Evolutionary conservation across 129 eudicot genomes (phyloP).

Genomic region (Dittrichia graveolens): DNA sequence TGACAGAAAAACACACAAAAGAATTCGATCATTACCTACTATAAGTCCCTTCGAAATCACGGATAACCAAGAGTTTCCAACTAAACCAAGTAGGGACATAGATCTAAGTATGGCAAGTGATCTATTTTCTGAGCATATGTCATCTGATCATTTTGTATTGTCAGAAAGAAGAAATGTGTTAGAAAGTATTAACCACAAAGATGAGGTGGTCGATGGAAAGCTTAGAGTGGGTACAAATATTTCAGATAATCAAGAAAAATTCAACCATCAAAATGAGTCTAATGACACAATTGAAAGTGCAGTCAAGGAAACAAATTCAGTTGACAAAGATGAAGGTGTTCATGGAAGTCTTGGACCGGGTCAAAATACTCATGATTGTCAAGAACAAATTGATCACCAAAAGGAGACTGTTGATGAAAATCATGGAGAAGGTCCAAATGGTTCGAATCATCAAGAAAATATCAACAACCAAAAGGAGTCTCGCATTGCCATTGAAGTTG

Average conservation of each 20-base stretch:
- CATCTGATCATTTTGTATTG: constrained; percentile 11
- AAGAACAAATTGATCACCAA: constrained; percentile 18
- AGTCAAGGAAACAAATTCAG: constrained; percentile 15
- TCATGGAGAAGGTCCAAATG: constrained; percentile 8
- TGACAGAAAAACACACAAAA: constrained; percentile 31
- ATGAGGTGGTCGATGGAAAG: constrained; percentile 25
- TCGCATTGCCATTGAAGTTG: constrained; percentile 13
- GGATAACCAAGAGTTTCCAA: constrained; percentile 38
- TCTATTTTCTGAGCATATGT: constrained; percentile 31
- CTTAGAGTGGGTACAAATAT: constrained; percentile 7
- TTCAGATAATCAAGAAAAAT: constrained; percentile 20
- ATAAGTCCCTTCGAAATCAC: constrained; percentile 38
- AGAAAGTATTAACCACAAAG: constrained; percentile 22
- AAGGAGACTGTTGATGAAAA: constrained; percentile 31
- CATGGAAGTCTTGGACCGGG: constrained; percentile 22
- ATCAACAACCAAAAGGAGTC: constrained; percentile 24
- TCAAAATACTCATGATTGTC: not conserved
- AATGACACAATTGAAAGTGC: constrained; percentile 16
- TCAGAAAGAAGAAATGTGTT: constrained; percentile 30
- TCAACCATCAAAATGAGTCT: constrained; percentile 10
- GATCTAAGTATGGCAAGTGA: constrained; percentile 7
- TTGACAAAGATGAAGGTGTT: constrained; percentile 26
- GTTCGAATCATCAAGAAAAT: constrained; percentile 28
- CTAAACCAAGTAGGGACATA: constrained; percentile 18
- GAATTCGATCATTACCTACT: constrained; percentile 71